Conservation (phyloP, 768 basidiomycete species). For the Nidularia pulvinata region DNA sequence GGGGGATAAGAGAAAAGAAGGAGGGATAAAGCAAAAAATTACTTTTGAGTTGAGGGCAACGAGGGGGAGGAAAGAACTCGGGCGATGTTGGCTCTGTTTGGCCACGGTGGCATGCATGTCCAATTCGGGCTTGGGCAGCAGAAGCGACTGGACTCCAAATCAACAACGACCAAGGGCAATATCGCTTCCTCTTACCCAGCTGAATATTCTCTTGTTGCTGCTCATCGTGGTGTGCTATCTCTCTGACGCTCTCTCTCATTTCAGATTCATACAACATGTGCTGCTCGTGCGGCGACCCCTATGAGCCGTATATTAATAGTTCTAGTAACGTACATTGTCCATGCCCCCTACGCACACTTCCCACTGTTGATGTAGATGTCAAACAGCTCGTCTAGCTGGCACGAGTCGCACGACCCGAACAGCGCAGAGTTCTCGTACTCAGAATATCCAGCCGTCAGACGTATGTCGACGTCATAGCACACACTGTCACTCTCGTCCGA, state of each 20-base stretch:
- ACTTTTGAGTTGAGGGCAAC: slow-evolving; percentile 52
- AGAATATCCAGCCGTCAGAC: background rate
- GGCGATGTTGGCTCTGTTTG: slow-evolving; percentile 49
- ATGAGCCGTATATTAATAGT: background rate
- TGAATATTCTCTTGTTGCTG: slow-evolving; percentile 13
- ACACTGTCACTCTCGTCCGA: no score
- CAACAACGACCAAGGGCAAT: slow-evolving; percentile 4
- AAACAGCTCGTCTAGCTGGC: slow-evolving; percentile 7
- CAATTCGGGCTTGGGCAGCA: slow-evolving; percentile 54
- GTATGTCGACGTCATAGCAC: background rate
- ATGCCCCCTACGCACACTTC: background rate
- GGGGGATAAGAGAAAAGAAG: slow-evolving; percentile 19
- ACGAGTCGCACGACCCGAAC: background rate
- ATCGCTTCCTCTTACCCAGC: slow-evolving; percentile 23
- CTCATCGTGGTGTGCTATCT: background rate
- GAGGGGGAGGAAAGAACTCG: slow-evolving; percentile 53
- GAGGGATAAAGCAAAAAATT: slow-evolving; percentile 34
- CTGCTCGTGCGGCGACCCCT: background rate
- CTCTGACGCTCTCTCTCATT: background rate
- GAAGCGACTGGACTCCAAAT: slow-evolving; percentile 27
- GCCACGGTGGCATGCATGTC: slow-evolving; percentile 33
- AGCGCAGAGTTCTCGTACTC: background rate
- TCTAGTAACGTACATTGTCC: background rate
- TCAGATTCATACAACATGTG: background rate
- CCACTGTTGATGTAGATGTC: slow-evolving; percentile 11